These are phyloP conservation scores for Kodamaea derodonti DNA, from an alignment of 1,139 yeast species.

Conservation along the genomic window DNA sequence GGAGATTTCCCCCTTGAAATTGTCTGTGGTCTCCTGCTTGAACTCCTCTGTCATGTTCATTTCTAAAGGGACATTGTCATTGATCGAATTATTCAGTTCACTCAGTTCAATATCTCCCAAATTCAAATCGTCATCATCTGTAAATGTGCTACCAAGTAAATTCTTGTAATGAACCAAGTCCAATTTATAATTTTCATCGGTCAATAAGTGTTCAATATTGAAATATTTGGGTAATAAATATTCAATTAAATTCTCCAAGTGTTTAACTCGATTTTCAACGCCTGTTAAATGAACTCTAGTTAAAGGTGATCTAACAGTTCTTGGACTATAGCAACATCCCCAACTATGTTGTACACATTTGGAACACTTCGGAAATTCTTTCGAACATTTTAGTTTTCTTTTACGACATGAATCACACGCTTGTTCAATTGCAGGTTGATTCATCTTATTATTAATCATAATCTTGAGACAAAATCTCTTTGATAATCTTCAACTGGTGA, in stretches of 20 bases:
- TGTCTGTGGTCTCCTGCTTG: background rate
- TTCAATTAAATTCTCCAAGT: conserved; percentile 51
- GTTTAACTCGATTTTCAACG: conserved; percentile 62
- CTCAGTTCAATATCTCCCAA: conserved; percentile 4
- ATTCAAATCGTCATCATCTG: conserved; percentile 7
- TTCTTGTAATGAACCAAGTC: conserved; percentile 19
- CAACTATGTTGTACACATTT: conserved; percentile 72
- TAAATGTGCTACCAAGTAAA: conserved; percentile 6
- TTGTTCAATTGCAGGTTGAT: conserved; percentile 33
- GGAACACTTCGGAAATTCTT: conserved; percentile 70
- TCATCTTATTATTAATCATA: conserved; percentile 6
- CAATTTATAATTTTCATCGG: conserved; percentile 18
- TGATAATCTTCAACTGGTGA: too few relatives aligned
- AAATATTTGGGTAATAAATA: conserved; percentile 29
- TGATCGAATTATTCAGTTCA: conserved; percentile 4
- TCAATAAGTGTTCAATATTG: conserved; percentile 25
- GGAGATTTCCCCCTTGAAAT: background rate
- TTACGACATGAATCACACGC: conserved; percentile 61
- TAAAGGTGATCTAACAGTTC: conserved; percentile 73
- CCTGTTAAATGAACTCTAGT: conserved; percentile 78
- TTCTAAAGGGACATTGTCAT: conserved; percentile 3
- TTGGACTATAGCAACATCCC: conserved; percentile 75
- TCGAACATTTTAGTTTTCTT: conserved; percentile 54
- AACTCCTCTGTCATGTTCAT: background rate
- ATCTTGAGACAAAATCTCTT: too few relatives aligned